These are phyloP conservation scores for Kentomonas sorsogonicus DNA, from an alignment of 208 protist species.

Conservation along the genomic window DNA sequence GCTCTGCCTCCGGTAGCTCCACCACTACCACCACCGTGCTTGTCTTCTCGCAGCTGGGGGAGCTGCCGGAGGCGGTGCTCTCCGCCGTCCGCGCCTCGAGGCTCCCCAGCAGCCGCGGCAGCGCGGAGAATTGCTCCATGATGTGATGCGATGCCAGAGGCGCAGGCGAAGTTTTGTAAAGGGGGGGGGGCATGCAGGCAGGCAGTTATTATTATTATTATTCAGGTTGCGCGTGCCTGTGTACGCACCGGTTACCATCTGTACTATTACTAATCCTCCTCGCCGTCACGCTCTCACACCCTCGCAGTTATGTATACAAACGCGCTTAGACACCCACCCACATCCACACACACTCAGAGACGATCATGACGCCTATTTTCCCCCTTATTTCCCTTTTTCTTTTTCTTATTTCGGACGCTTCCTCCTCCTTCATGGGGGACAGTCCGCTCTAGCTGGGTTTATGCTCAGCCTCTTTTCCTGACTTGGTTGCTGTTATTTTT, in stretches of 20 bases:
- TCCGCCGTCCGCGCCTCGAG: neutral
- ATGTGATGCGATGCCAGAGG: neutral
- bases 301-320: too few species aligned
- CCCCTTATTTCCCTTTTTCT: neutral
- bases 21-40: too few species aligned
- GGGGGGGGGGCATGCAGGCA: neutral
- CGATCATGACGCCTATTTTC: neutral
- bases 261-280: too few species aligned
- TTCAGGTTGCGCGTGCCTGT: too few species aligned
- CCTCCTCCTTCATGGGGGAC: neutral
- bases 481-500: slow-evolving; percentile 11
- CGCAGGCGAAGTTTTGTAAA: neutral
- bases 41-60: slow-evolving; percentile 2
- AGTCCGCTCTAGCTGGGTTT: neutral
- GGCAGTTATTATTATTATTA: slow-evolving; percentile 15
- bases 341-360: too few species aligned
- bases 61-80: slow-evolving; percentile 8
- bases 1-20: too few species aligned
- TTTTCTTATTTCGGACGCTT: neutral
- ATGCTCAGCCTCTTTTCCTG: slow-evolving; percentile 5
- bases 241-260: too few species aligned
- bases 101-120: neutral
- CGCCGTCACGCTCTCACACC: too few species aligned
- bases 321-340: too few species aligned
- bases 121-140: neutral